Evolutionary conservation across 148 eudicot species (phyloP).

Genomic region (Camellia sinensis): DNA sequence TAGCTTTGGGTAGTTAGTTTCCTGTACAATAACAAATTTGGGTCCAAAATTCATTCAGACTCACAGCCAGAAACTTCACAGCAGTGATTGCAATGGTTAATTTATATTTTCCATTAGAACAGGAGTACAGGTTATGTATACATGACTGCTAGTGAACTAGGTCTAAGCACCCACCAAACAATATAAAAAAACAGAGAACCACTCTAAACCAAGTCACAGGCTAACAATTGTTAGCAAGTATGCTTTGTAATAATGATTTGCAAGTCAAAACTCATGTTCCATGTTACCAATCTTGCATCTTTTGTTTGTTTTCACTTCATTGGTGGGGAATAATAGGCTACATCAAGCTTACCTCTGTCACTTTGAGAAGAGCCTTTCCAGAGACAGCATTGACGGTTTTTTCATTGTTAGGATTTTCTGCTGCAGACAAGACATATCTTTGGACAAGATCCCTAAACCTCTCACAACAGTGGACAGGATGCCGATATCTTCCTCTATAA

Average conservation of each 20-base stretch:
- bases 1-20: neutral
- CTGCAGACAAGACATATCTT: constrained; percentile 59
- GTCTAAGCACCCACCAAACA: constrained; percentile 8
- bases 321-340: neutral
- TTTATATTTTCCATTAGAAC: neutral
- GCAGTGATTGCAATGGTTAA: neutral
- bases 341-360: constrained; percentile 76
- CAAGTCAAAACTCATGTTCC: neutral
- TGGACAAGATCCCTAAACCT: constrained; percentile 89
- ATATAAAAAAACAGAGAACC: constrained; percentile 12
- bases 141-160: neutral
- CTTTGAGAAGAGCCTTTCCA: constrained; percentile 71
- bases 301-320: neutral
- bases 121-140: neutral
- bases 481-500: constrained; percentile 84
- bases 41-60: constrained; percentile 2
- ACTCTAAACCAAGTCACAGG: neutral
- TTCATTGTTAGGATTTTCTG: constrained; percentile 57
- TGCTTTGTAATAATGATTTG: neutral
- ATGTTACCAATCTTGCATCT: neutral
- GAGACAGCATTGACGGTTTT: constrained; percentile 54
- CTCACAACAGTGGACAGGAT: constrained; percentile 88
- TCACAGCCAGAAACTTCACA: constrained; percentile 2
- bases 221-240: neutral
- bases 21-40: neutral